Base-by-base conservation (phyloP, 2,329 filamentous ascomycete genomes). In the Colletotrichum euphorbiae region DNA sequence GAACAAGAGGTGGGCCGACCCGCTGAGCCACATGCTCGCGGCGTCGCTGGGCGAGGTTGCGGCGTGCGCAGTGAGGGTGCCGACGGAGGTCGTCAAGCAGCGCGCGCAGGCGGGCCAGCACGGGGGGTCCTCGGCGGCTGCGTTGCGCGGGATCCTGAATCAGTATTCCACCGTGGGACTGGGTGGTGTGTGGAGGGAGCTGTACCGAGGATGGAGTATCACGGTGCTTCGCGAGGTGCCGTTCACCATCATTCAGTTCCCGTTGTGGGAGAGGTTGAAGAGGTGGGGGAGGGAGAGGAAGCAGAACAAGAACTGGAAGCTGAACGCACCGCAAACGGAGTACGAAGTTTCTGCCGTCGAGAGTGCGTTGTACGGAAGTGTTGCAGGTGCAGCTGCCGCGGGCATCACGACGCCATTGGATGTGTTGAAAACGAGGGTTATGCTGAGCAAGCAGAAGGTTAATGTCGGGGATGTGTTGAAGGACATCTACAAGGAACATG, bases 11-110 rank as follows among this genome's bases (percentile, higher is more conserved):
- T 73, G 71, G 71, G 68, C 79, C 51, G 66, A 72, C 19, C 61
- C 46, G 9, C 59, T 73, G 62, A 69, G 74, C 17, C 94, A 98
- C 80, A 98, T 98, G 89, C 76, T 91, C 1, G 94, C 96, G 1
- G 96, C 94, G 1, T 92, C 89, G 50, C 77, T 94, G 51, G 97
- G 96, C 60, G 96, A 99, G 80, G 85, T 98, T 2, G 93, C 95
- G 3, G 97, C 96, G 0, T 99, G 96, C 79, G 90, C 94, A 1
- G 90, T 99, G 6, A 86, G 96, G 62, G 96, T 99, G 19, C 96
- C 96, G 8, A 98, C 94, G 0, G 96, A 99, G 78, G 96, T 99
- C 4, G 88, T 99, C 74, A 99, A 99, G 86, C 96, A 98, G 84
- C 87, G 97, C 67, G 94, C 96, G 17, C 96, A 99, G 81, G 96